These are phyloP conservation scores for Gloeophyllum trabeum DNA, from an alignment of 768 basidiomycete genomes.

Conservation along the genomic window DNA sequence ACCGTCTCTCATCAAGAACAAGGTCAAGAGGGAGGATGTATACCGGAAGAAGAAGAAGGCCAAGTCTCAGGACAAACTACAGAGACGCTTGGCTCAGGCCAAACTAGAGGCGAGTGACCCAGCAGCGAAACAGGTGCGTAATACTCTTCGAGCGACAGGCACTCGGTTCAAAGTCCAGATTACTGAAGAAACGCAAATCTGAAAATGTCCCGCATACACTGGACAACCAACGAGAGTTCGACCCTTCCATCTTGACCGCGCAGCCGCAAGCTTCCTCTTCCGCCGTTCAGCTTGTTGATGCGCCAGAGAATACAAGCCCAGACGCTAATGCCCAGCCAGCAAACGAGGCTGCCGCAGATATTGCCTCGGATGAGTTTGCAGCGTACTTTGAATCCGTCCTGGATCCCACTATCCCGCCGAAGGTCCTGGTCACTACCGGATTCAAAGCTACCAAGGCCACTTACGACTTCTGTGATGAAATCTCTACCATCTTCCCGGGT, in stretches of 20 bases:
- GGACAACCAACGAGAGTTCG: conserved; percentile 86
- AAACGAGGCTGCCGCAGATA: conserved; percentile 55
- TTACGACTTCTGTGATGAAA: conserved; percentile 88
- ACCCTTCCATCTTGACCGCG: conserved; percentile 53
- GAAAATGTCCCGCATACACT: conserved; percentile 87
- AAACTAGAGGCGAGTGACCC: conserved; percentile 73
- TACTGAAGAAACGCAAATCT: conserved; percentile 59
- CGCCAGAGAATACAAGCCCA: conserved; percentile 17
- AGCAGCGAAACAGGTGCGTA: conserved; percentile 60
- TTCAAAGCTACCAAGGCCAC: conserved; percentile 81
- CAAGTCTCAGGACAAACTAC: conserved; percentile 72
- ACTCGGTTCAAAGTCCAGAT: not conserved
- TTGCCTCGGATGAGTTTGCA: conserved; percentile 68
- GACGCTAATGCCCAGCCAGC: conserved; percentile 26
- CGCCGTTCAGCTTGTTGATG: not conserved
- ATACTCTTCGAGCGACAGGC: not conserved
- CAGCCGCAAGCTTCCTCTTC: conserved; percentile 21
- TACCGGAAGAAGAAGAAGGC: conserved; percentile 63
- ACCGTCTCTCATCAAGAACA: conserved; percentile 73
- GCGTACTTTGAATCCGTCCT: conserved; percentile 55
- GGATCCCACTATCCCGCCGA: conserved; percentile 67
- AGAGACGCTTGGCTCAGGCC: conserved; percentile 65
- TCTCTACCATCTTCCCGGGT: conserved; percentile 84
- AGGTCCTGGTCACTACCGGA: conserved; percentile 85
- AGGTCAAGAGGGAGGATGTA: conserved; percentile 76